Evolutionary conservation across 768 basidiomycete species (phyloP).

Genomic region (Xerocomellus amylosporus): DNA sequence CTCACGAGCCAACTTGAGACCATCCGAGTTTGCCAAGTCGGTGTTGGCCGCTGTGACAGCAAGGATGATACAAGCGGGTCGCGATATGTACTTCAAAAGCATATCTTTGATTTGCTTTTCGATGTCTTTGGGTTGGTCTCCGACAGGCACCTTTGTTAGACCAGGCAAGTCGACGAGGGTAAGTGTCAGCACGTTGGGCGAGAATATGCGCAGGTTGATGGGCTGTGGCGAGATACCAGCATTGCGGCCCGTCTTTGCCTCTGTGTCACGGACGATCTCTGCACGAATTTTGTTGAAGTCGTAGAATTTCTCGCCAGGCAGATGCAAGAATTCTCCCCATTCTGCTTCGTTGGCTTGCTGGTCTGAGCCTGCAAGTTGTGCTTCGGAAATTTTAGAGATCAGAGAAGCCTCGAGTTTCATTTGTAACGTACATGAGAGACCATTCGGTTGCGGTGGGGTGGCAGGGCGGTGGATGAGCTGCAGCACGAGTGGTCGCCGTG

Average conservation of each 20-base stretch:
- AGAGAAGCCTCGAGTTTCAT: neutral
- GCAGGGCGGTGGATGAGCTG: slow-evolving; percentile 90
- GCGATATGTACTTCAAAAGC: slow-evolving; percentile 92
- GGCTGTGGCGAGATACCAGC: slow-evolving; percentile 96
- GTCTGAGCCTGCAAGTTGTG: slow-evolving; percentile 48
- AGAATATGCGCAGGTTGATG: slow-evolving; percentile 97
- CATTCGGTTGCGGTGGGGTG: slow-evolving; percentile 43
- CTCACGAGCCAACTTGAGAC: slow-evolving; percentile 91
- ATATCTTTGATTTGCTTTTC: slow-evolving; percentile 97
- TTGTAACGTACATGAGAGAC: slow-evolving; percentile 39
- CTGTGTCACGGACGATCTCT: slow-evolving; percentile 95
- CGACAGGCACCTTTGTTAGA: slow-evolving; percentile 91
- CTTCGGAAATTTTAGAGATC: slow-evolving; percentile 10
- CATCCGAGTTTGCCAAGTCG: slow-evolving; percentile 98
- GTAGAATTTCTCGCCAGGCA: slow-evolving; percentile 96
- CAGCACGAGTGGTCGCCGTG: slow-evolving; percentile 90
- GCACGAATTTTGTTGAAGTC: slow-evolving; percentile 97
- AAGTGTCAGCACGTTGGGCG: slow-evolving; percentile 94
- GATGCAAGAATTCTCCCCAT: slow-evolving; percentile 98
- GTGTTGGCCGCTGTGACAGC: slow-evolving; percentile 95
- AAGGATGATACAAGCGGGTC: slow-evolving; percentile 93
- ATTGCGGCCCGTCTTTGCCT: slow-evolving; percentile 97
- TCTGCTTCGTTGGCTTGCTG: slow-evolving; percentile 87
- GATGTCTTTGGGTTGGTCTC: slow-evolving; percentile 95
- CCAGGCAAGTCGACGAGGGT: slow-evolving; percentile 98